Evolutionary conservation across 306 rosid species (phyloP).

Genomic region (Gastrolobium villosum): DNA sequence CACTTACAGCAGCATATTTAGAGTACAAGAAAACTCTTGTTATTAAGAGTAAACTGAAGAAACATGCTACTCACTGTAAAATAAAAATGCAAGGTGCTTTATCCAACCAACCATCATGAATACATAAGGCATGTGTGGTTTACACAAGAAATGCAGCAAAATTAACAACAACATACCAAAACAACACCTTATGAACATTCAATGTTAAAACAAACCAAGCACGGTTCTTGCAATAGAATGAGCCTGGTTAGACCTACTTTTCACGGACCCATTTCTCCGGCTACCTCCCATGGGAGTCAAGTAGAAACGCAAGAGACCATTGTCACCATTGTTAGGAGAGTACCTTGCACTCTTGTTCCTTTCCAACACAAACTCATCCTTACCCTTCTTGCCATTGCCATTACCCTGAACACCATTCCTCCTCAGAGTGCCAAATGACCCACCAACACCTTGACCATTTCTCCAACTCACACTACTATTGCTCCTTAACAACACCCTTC

Average conservation of each 20-base stretch:
- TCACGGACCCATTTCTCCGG: slow-evolving; percentile 72
- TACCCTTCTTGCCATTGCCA: slow-evolving; percentile 70
- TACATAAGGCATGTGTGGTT: slow-evolving; percentile 72
- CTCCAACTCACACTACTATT: slow-evolving; percentile 95
- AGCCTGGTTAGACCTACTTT: slow-evolving; percentile 73
- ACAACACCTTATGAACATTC: slow-evolving; percentile 58
- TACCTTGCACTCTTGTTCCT: slow-evolving; percentile 86
- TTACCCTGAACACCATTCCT: slow-evolving; percentile 63
- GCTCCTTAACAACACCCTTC: slow-evolving; percentile 68
- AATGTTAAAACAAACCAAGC: slow-evolving; percentile 73
- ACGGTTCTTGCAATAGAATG: slow-evolving; percentile 95
- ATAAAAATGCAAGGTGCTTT: slow-evolving; percentile 56
- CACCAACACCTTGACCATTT: slow-evolving; percentile 62
- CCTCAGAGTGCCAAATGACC: slow-evolving; percentile 62
- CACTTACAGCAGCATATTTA: slow-evolving; percentile 25
- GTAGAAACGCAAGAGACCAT: slow-evolving; percentile 78
- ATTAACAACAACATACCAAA: slow-evolving; percentile 61
- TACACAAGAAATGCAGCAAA: slow-evolving; percentile 74
- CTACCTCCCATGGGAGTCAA: slow-evolving; percentile 79
- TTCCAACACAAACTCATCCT: slow-evolving; percentile 81
- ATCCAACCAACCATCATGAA: slow-evolving; percentile 65
- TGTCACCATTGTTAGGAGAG: slow-evolving; percentile 72
- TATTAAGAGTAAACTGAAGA: slow-evolving; percentile 56
- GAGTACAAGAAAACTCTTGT: slow-evolving; percentile 45
- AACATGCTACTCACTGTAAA: slow-evolving; percentile 55